phyloP scores from a whole-genome alignment of 345 rosid species.

The Salix exigua region DNA sequence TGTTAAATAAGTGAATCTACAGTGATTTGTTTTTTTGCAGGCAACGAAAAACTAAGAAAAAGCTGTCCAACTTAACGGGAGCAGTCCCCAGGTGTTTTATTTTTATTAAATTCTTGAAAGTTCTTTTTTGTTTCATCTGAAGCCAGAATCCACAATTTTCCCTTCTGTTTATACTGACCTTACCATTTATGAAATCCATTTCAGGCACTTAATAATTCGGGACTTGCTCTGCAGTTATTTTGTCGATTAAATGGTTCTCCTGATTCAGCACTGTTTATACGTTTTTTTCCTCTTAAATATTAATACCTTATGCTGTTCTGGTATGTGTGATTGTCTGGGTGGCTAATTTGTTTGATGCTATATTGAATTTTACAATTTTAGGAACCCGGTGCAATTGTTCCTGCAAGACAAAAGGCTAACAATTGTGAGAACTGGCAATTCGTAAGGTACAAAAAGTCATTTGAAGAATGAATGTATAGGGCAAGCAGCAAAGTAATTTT shows the following conservation, averaged over 20 bases:
- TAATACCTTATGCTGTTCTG: not conserved
- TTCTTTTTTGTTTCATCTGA: conserved; percentile 13
- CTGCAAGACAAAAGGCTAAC: conserved; percentile 82
- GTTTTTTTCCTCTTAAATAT: not conserved
- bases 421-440: conserved; percentile 88
- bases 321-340: not conserved
- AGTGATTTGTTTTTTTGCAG: conserved; percentile 38
- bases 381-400: conserved; percentile 98
- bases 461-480: conserved; percentile 27
- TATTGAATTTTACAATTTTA: conserved; percentile 29
- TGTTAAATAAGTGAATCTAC: conserved; percentile 1
- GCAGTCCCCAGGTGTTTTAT: conserved; percentile 81
- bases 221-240: conserved; percentile 89
- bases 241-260: not conserved
- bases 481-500: conserved; percentile 25
- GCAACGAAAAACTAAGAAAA: conserved; percentile 92
- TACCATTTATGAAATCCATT: conserved; percentile 22
- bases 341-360: conserved; percentile 5
- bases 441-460: conserved; percentile 67
- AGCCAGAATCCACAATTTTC: not conserved
- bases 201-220: conserved; percentile 99
- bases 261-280: not conserved
- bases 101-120: conserved; percentile 1
- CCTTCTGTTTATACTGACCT: not conserved
- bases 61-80: conserved; percentile 97